phyloP scores from a whole-genome alignment of 352 stramenopile genomes.

The Thalassiosira mediterranea region DNA sequence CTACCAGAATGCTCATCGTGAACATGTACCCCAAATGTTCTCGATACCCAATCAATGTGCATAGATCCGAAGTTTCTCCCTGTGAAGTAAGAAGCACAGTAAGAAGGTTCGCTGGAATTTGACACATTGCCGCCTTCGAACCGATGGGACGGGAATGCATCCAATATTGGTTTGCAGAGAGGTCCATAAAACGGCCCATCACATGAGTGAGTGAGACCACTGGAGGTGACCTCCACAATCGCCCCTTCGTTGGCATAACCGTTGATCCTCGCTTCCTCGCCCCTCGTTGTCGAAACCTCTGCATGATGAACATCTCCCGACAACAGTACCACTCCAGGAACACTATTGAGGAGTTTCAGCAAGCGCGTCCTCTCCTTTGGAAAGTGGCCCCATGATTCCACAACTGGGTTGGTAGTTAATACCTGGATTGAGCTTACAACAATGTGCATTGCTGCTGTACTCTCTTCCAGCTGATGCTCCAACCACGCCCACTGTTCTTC shows the following conservation, averaged over 20 bases:
- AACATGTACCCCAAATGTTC: conserved; percentile 50
- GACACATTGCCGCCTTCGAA: conserved; percentile 20
- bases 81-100: no score
- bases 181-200: conserved; percentile 65
- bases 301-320: conserved; percentile 86
- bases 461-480: conserved; percentile 56
- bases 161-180: conserved; percentile 69
- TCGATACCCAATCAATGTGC: conserved; percentile 57
- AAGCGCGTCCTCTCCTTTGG: conserved; percentile 68
- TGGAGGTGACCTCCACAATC: conserved; percentile 79
- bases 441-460: conserved; percentile 57
- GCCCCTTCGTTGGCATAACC: conserved; percentile 19
- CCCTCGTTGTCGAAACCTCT: conserved; percentile 64
- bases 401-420: conserved; percentile 82
- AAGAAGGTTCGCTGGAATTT: conserved; percentile 36
- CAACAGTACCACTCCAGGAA: conserved; percentile 68
- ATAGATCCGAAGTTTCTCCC: conserved; percentile 75
- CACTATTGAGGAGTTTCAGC: conserved; percentile 49
- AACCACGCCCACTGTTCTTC: conserved; percentile 84
- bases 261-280: conserved; percentile 14
- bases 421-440: conserved; percentile 84
- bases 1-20: conserved; percentile 50
- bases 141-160: conserved; percentile 65
- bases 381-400: conserved; percentile 86
- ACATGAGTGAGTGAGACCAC: conserved; percentile 79